phyloP scores from a whole-genome alignment of 352 stramenopile genomes.

The Phytophthora parvispora region DNA sequence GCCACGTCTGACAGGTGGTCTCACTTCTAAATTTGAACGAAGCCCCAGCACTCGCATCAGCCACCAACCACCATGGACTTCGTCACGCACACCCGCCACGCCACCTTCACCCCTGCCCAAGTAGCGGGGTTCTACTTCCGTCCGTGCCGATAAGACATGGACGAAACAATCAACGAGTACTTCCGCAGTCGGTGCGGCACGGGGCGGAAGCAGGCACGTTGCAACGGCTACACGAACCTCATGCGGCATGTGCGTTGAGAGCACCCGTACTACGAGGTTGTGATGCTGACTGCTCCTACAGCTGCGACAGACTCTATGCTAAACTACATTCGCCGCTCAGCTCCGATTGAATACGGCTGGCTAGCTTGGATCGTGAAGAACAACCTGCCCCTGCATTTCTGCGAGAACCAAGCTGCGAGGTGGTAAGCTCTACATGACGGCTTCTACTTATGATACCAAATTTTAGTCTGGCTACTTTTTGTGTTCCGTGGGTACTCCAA shows the following conservation, averaged over 20 bases:
- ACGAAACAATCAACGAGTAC: constrained; percentile 15
- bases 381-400: constrained; percentile 1
- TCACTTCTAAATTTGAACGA: background rate
- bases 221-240: constrained; percentile 7
- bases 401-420: constrained; percentile 1
- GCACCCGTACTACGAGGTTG: constrained; percentile 4
- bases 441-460: background rate
- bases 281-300: constrained; percentile 1
- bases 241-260: constrained; percentile 1
- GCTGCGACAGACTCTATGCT: background rate
- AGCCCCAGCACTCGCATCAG: background rate
- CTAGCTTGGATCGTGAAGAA: constrained; percentile 8
- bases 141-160: constrained; percentile 9
- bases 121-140: constrained; percentile 14
- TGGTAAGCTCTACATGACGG: background rate
- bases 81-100: background rate
- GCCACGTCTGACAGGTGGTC: background rate
- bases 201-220: constrained; percentile 12
- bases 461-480: background rate
- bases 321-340: constrained; percentile 1
- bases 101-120: constrained; percentile 6
- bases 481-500: background rate
- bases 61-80: constrained; percentile 2
- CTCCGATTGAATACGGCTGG: background rate
- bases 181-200: constrained; percentile 11